Evolutionary conservation across 2,329 filamentous ascomycete genomes (phyloP).

Genomic region (Aspergillus fischeri): DNA sequence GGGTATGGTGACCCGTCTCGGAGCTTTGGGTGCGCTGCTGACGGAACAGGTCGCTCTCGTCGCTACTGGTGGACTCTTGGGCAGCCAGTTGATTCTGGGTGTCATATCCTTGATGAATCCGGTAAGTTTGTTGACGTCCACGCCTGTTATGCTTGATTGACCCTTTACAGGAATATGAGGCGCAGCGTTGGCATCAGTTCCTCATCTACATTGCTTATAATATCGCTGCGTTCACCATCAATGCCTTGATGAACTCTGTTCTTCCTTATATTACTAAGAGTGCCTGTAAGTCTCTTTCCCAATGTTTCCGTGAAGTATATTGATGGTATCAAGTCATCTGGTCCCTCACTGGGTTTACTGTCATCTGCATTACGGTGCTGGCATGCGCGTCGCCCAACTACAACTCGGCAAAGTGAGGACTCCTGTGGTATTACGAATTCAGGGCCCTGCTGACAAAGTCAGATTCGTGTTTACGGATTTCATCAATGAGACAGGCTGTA

Average conservation of each 20-base stretch:
- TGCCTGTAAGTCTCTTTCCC: conserved; percentile 43
- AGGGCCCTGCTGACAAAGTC: conserved; percentile 5
- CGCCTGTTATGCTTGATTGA: background rate
- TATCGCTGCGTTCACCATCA: conserved; percentile 58
- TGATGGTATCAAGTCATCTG: conserved; percentile 50
- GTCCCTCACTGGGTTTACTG: conserved; percentile 64
- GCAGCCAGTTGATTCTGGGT: conserved; percentile 63
- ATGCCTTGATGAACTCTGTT: conserved; percentile 59
- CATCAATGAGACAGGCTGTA: conserved; percentile 63
- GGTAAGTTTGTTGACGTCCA: conserved; percentile 14
- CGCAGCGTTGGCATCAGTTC: conserved; percentile 67
- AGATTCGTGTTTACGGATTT: conserved; percentile 59
- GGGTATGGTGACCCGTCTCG: conserved; percentile 44
- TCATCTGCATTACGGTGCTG: conserved; percentile 67
- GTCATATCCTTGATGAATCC: conserved; percentile 60
- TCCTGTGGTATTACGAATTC: background rate
- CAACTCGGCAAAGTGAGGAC: conserved; percentile 56
- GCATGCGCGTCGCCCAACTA: conserved; percentile 63
- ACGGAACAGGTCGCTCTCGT: conserved; percentile 50
- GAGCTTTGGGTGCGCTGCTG: conserved; percentile 8
- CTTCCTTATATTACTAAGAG: conserved; percentile 64
- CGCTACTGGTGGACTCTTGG: conserved; percentile 64
- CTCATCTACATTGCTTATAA: conserved; percentile 66
- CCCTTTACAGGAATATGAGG: conserved; percentile 42
- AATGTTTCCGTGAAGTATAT: background rate